Evolutionary conservation across 208 protist species (phyloP).

Genomic region (Leptomonas pyrrhocoris): DNA sequence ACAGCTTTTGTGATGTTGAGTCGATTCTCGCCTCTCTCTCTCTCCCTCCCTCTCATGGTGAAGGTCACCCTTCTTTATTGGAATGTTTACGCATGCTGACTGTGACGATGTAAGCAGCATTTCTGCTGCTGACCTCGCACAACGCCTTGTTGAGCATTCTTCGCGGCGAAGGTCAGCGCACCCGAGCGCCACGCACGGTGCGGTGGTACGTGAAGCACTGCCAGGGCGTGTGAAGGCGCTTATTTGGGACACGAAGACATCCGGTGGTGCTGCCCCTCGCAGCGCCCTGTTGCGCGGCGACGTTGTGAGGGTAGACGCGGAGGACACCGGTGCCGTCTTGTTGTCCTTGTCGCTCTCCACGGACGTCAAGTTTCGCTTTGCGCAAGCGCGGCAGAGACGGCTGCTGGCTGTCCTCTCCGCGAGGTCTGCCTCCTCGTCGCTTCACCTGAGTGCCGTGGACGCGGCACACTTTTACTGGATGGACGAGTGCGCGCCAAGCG

Average conservation of each 20-base stretch:
- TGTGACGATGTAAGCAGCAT: constrained; percentile 16
- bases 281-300: constrained; percentile 25
- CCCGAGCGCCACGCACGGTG: too few relatives aligned
- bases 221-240: constrained; percentile 4
- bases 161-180: not conserved
- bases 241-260: constrained; percentile 15
- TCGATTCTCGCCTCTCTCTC: not conserved
- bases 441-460: constrained; percentile 1
- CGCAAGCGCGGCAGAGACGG: constrained; percentile 17
- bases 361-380: constrained; percentile 23
- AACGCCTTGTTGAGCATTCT: constrained; percentile 11
- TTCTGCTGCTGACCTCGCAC: constrained; percentile 17
- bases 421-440: not conserved
- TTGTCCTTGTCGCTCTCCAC: constrained; percentile 14
- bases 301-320: constrained; percentile 1
- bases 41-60: not conserved
- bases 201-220: not conserved
- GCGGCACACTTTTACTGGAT: constrained; percentile 25
- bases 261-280: constrained; percentile 13
- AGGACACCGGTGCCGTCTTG: not conserved
- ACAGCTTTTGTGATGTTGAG: not conserved
- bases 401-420: constrained; percentile 18
- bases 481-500: constrained; percentile 20
- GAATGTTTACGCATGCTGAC: not conserved
- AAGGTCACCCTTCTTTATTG: not conserved